phyloP scores from a whole-genome alignment of 345 rosid species.

The Cardamine chenopodiifolia region DNA sequence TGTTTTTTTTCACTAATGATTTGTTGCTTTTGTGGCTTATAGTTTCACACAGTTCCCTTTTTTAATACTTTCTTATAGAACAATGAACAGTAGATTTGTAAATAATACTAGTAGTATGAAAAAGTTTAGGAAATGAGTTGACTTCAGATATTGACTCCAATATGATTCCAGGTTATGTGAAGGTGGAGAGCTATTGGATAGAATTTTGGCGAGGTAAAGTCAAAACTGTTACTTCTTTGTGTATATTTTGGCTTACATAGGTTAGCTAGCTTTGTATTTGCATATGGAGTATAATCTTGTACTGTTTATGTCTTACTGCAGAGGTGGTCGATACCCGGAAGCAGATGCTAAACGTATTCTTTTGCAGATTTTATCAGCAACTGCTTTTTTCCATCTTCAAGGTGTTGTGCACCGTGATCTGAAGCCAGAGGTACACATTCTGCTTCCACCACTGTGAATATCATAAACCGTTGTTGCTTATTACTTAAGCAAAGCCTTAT shows the following conservation, averaged over 20 bases:
- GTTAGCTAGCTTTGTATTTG: not conserved
- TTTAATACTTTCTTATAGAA: not conserved
- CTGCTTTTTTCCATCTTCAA: conserved; percentile 93
- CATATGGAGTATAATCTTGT: not conserved
- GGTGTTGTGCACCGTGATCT: conserved; percentile 98
- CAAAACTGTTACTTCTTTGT: not conserved
- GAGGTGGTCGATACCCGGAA: conserved; percentile 95
- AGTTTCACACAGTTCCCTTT: not conserved
- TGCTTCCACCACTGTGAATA: conserved; percentile 1
- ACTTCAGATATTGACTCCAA: not conserved
- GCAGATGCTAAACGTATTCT: conserved; percentile 82
- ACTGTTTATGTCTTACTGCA: conserved; percentile 40
- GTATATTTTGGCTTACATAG: not conserved
- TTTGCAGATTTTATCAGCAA: conserved; percentile 77
- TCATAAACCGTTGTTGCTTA: not conserved
- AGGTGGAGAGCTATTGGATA: conserved; percentile 94
- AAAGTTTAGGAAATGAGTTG: not conserved
- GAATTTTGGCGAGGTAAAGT: conserved; percentile 80
- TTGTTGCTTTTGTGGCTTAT: not conserved
- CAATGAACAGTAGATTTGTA: conserved; percentile 2
- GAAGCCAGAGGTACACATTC: conserved; percentile 79
- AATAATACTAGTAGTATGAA: not conserved
- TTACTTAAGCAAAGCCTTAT: not conserved
- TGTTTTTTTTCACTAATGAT: not conserved
- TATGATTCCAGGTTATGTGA: conserved; percentile 73